Conservation (phyloP, 2,329 filamentous ascomycete genomes). For the Fusarium tupiense region DNA sequence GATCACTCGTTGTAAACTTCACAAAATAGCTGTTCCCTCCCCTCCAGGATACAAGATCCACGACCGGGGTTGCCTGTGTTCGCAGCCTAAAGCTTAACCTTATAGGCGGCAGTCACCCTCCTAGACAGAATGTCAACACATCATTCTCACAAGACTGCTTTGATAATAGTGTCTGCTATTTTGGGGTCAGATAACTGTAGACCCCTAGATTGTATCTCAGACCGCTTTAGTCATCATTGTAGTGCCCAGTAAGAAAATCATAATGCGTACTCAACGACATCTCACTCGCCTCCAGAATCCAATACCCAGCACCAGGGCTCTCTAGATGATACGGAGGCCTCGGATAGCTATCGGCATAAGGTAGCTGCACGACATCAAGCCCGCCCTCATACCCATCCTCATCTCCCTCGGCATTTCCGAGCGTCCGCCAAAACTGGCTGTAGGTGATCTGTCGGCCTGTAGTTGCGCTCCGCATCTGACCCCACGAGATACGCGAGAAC, state of each 20-base stretch:
- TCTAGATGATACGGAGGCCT: background rate
- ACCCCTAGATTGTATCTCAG: fast-evolving
- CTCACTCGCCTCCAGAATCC: conserved; percentile 2
- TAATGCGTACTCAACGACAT: background rate
- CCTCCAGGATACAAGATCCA: background rate
- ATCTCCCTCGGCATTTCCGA: background rate
- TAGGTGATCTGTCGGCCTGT: background rate
- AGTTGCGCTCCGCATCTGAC: background rate
- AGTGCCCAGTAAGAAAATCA: background rate
- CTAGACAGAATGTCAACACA: background rate
- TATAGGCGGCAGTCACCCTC: too few relatives aligned
- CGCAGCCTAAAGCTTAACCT: too few relatives aligned
- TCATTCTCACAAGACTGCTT: too few relatives aligned
- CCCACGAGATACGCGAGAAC: background rate
- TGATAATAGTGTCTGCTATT: background rate
- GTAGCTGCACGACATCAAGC: background rate
- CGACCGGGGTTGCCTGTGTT: too few relatives aligned
- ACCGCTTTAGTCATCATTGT: background rate
- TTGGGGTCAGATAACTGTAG: background rate
- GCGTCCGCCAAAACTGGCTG: background rate
- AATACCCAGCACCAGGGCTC: background rate
- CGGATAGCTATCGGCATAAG: conserved; percentile 5
- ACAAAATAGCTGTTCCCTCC: background rate
- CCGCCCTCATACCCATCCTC: background rate
- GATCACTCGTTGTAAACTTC: background rate